Conservation (phyloP, 805 yeast genomes). For the Hanseniaspora meyeri region DNA sequence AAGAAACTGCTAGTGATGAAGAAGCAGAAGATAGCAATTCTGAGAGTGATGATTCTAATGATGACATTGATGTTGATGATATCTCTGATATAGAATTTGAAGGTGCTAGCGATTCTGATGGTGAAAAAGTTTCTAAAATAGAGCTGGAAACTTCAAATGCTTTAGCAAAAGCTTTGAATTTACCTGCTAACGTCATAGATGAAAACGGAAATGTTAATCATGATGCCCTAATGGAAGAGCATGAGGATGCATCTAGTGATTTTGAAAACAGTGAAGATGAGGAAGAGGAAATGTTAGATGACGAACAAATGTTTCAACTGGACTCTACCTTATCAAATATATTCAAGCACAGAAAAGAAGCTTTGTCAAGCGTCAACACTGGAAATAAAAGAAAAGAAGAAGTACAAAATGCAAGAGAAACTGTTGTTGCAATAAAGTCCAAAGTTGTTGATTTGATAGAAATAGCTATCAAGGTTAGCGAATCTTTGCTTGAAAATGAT, state of each 20-base stretch:
- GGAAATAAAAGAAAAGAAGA: slow-evolving; percentile 63
- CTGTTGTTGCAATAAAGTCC: slow-evolving; percentile 64
- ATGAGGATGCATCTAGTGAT: slow-evolving; percentile 22
- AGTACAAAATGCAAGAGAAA: slow-evolving; percentile 66
- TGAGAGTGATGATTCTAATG: slow-evolving; percentile 25
- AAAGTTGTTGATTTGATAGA: slow-evolving; percentile 70
- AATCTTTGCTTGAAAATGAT: slow-evolving; percentile 17
- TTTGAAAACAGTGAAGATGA: slow-evolving; percentile 39
- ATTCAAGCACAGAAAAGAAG: slow-evolving; percentile 69
- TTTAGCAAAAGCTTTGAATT: slow-evolving; percentile 58
- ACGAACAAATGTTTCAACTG: slow-evolving; percentile 90
- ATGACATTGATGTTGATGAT: slow-evolving; percentile 26
- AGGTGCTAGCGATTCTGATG: slow-evolving; percentile 16
- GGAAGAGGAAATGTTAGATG: slow-evolving; percentile 79
- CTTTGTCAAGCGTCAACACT: slow-evolving; percentile 40
- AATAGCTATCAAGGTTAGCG: slow-evolving; percentile 39
- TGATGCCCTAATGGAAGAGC: slow-evolving; percentile 35
- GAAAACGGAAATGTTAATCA: slow-evolving; percentile 34
- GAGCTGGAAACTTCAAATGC: slow-evolving; percentile 49
- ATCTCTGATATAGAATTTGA: slow-evolving; percentile 25
- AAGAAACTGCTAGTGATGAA: slow-evolving; percentile 21
- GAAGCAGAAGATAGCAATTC: slow-evolving; percentile 27
- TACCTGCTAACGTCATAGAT: slow-evolving; percentile 38
- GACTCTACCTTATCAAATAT: slow-evolving; percentile 74
- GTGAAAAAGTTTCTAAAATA: slow-evolving; percentile 29